Base-by-base conservation (phyloP, 108 stramenopile species). In the Cyclotella sp. region DNA sequence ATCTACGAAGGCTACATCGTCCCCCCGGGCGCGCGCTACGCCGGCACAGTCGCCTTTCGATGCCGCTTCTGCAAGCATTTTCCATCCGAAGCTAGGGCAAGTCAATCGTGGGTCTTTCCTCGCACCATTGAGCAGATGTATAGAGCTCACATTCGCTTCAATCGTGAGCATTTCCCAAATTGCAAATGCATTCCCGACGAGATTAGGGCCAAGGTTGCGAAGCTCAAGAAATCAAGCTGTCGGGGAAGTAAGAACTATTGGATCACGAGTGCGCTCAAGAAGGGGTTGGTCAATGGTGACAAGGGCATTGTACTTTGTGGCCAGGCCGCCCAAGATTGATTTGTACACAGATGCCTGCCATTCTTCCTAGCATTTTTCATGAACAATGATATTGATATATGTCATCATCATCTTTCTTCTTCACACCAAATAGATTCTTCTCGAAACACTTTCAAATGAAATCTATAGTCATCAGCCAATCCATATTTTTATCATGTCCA, bases 231-330 rank as follows among this genome's bases (percentile, higher is more conserved):
- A 42, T 45, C 29, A n/a, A 65, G 62, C 46, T 68, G 55, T 39
- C 60, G 77, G 46, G 77, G 77, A 12, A 77, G 63, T 26, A 77
- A 77, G 61, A 55, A 26, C 47, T 70, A 64, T 22, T 77, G 77
- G 77, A 63, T 64, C 16, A 59, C 57, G 39, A 70, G 68, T 62
- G 77, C 77, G 15, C 40, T 69, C 14, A 62, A 51, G 47, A 70
- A 63, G 61, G 77, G 77, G 34, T 40, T 77, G 24, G 53, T 16
- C 49, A 46, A 64, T 57, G 42, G 52, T 47, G 44, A 16, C 14
- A 77, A 70, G 26, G 77, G 77, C 13, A 77, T 77, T 67, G 62
- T 77, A 4, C 58, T 63, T 60, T 67, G 75, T 46, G 63, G 27
- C 61, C 4, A 51, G 49, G 49, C 49, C 19, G 19, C 19, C n/a